phyloP scores from a whole-genome alignment of 345 rosid species.

The Ceriops tagal region DNA sequence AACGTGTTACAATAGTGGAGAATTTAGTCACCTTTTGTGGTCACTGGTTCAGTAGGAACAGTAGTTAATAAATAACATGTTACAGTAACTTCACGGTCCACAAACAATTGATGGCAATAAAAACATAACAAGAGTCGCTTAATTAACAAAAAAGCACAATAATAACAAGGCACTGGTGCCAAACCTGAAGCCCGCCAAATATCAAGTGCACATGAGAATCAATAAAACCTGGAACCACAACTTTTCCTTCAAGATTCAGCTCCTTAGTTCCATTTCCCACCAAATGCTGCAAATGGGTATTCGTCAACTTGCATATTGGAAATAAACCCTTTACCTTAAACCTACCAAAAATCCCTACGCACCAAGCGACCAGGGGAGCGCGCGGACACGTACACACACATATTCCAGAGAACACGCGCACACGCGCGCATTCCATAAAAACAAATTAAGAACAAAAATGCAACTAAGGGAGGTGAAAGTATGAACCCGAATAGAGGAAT shows the following conservation, averaged over 20 bases:
- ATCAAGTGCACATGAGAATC: constrained; percentile 91
- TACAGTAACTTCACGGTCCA: no score
- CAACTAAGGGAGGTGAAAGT: not conserved
- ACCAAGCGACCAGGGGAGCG: not conserved
- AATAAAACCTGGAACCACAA: constrained; percentile 85
- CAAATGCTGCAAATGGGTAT: constrained; percentile 43
- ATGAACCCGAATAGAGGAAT: constrained; percentile 61
- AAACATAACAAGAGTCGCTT: not conserved
- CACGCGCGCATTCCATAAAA: not conserved
- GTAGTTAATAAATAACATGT: no score
- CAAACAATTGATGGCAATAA: not conserved
- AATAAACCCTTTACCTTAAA: not conserved
- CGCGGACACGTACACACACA: not conserved
- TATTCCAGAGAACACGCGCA: not conserved
- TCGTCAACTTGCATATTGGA: not conserved
- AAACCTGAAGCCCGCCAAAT: constrained; percentile 80
- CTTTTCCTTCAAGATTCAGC: constrained; percentile 68
- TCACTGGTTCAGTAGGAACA: no score
- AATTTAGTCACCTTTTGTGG: no score
- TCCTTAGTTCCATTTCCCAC: constrained; percentile 49
- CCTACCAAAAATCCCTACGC: not conserved
- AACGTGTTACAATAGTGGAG: no score
- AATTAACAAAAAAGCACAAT: not conserved
- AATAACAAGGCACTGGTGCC: not conserved
- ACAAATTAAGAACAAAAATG: not conserved